Evolutionary conservation across 805 yeast species (phyloP), one percentile per base, ranked within the genome.

Genomic region (Debaryomyces tyrocola): DNA sequence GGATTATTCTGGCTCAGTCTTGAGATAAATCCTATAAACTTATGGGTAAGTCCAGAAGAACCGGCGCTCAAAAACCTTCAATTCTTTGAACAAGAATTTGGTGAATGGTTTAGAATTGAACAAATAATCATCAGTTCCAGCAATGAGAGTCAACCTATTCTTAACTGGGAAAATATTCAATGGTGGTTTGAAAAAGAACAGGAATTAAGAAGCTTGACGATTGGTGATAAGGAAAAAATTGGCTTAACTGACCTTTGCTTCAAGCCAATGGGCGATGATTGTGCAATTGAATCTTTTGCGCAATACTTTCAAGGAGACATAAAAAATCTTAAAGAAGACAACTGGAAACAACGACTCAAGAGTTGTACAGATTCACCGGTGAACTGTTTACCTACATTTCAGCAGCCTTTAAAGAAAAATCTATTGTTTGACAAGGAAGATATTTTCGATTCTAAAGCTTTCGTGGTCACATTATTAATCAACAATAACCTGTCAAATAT

Each of bases 171-270:
- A 0, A 81, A 83, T 1, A 59, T 91, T 17, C 61, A 82, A 51
- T 92, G 98, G 98, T 90, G 97, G 96, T 84, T 85, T 57, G 80
- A 77, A n/a, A 83, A 82, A 20, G 98, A 92, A 63, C 47, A 59
- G 4, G 79, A 84, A 70, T 38, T 63, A 47, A 57, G 60, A 47
- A 58, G 40, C 59, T 75, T 6, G 51, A 45, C 20, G 42, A 69
- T 66, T 11, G 60, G 58, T 24, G 49, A 55, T 4, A 28, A 52
- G 33, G 39, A 47, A 21, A 59, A 33, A 48, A 52, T 44, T 51
- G 66, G 37, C 0, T 79, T 85, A 39, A 78, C 81, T 17, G 89
- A 87, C 50, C 63, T 91, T 41, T 92, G 99, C 59, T 83, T 89
- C 64, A 87, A 85, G 52, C 97, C 98, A 0, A 70, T 84, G 10